Conservation (phyloP, 2,329 filamentous ascomycete genomes). For the Knoxdaviesia capensis region DNA sequence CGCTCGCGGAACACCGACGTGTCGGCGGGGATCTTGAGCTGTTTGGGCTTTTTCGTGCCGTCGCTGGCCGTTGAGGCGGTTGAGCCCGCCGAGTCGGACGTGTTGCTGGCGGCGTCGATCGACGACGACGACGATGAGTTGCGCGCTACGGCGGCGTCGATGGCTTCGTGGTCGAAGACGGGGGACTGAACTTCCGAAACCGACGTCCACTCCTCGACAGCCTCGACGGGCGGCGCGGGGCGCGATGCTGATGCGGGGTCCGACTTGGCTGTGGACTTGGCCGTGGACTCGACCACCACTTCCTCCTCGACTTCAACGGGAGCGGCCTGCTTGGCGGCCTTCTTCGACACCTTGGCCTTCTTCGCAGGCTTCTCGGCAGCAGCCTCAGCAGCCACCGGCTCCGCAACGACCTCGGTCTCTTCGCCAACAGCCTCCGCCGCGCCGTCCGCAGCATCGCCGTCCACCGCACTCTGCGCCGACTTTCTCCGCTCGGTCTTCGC, state of each 20-base stretch:
- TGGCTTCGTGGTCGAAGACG: conserved; percentile 36
- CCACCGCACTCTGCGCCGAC: conserved; percentile 1
- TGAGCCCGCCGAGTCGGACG: conserved; percentile 28
- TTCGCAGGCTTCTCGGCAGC: conserved; percentile 4
- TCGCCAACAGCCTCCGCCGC: too few species aligned
- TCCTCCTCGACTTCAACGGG: conserved; percentile 3
- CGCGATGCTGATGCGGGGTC: conserved; percentile 1
- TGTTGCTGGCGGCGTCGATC: conserved; percentile 18
- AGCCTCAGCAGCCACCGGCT: conserved; percentile 1
- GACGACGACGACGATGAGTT: too few species aligned
- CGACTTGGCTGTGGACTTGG: conserved; percentile 5
- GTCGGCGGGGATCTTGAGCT: conserved; percentile 47
- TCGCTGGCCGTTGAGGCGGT: conserved; percentile 52
- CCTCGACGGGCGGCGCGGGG: conserved; percentile 2
- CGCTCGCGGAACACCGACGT: conserved; percentile 58
- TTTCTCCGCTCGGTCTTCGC: conserved; percentile 14
- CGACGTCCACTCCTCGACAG: conserved; percentile 27
- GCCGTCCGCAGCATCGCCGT: too few species aligned
- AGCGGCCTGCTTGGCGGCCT: conserved; percentile 8
- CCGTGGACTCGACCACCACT: neutral
- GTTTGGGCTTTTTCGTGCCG: conserved; percentile 40
- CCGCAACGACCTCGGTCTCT: conserved; percentile 5
- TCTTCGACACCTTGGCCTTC: conserved; percentile 10
- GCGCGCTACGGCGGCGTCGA: too few species aligned
- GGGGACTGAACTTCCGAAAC: conserved; percentile 30